These are phyloP conservation scores for Thraustochytrium sp. DNA, from an alignment of 352 stramenopile species.

Conservation along the genomic window DNA sequence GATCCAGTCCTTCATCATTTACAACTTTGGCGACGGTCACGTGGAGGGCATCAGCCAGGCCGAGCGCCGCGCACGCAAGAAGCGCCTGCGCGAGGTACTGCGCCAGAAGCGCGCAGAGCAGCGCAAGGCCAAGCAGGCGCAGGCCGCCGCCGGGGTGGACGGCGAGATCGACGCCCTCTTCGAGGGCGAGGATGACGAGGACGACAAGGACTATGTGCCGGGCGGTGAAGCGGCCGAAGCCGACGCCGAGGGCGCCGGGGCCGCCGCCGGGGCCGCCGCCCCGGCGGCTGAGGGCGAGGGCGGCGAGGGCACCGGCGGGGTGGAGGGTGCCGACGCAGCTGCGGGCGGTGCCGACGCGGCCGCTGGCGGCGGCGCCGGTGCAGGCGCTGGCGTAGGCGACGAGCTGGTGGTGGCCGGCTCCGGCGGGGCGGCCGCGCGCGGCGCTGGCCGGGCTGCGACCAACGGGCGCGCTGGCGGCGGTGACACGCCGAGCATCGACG, in stretches of 20 bases:
- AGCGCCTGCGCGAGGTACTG: neutral
- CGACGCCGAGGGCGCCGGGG: neutral
- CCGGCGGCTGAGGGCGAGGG: neutral
- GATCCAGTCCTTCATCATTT: neutral
- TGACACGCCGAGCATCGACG: too few species aligned
- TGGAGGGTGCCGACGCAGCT: too few species aligned
- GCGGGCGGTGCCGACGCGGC: too few species aligned
- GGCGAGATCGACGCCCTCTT: slow-evolving; percentile 38
- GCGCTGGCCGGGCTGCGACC: too few species aligned
- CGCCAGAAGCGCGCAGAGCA: neutral
- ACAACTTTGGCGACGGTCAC: slow-evolving; percentile 6
- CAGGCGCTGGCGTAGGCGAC: too few species aligned
- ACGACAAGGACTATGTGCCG: slow-evolving; percentile 6
- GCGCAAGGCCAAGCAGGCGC: neutral
- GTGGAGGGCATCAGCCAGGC: neutral
- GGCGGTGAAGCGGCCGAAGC: neutral
- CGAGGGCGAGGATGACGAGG: slow-evolving; percentile 1
- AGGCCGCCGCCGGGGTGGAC: neutral
- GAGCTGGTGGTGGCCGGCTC: neutral
- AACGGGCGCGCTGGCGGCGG: too few species aligned
- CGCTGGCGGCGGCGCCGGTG: neutral
- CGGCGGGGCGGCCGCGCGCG: neutral
- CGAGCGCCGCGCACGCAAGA: neutral
- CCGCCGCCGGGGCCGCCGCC: neutral
- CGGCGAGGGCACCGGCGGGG: neutral